Conservation (phyloP, 106 monocot species). For the Dioscorea dumetorum region DNA sequence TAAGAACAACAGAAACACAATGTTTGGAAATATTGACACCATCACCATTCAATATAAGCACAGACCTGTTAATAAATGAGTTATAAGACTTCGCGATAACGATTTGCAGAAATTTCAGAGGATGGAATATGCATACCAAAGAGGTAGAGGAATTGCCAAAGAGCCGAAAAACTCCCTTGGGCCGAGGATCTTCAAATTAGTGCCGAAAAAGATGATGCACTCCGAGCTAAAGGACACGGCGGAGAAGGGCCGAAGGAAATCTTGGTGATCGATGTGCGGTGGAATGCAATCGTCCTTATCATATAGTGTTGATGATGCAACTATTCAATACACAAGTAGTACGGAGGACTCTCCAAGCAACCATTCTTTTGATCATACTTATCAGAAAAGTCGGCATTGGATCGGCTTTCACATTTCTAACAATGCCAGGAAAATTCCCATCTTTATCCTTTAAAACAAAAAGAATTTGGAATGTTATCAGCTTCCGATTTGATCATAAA, state of each 20-base stretch:
- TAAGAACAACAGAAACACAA: constrained; percentile 38
- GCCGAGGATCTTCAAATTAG: constrained; percentile 25
- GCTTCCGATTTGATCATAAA: too few relatives aligned
- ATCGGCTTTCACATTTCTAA: constrained; percentile 40
- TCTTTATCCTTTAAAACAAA: constrained; percentile 30
- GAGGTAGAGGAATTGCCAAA: constrained; percentile 29
- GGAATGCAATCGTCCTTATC: constrained; percentile 62
- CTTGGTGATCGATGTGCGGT: constrained; percentile 56
- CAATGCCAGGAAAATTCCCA: constrained; percentile 44
- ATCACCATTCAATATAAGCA: constrained; percentile 54
- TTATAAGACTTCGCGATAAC: too few relatives aligned
- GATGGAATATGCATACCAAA: constrained; percentile 23
- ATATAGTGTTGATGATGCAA: constrained; percentile 58
- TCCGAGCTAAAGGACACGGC: constrained; percentile 43
- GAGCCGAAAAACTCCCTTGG: constrained; percentile 38
- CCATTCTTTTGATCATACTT: constrained; percentile 42
- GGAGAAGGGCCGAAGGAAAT: constrained; percentile 55
- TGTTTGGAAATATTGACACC: constrained; percentile 54
- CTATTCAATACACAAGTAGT: constrained; percentile 43
- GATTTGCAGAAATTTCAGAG: not conserved
- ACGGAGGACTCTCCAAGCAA: constrained; percentile 36
- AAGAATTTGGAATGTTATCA: not conserved
- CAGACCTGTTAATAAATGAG: constrained; percentile 33
- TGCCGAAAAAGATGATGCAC: constrained; percentile 43
- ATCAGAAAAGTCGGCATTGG: constrained; percentile 38